Conservation (phyloP, 176 grass and related monocot species). For the Stipa capillata region DNA sequence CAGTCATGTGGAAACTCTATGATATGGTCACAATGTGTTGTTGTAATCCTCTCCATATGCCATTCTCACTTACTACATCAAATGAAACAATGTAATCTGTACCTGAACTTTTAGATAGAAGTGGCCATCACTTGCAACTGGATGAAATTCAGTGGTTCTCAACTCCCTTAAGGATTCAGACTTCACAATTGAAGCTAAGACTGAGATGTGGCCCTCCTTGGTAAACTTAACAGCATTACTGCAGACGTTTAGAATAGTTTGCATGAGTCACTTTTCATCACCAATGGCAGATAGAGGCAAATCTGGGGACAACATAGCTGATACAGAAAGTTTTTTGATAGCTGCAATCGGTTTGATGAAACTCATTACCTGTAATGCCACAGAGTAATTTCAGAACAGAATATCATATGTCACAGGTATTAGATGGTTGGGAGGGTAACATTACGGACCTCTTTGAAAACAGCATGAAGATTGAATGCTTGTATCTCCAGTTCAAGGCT, state of each 20-base stretch:
- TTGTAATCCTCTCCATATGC: neutral
- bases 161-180: constrained; percentile 48
- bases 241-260: constrained; percentile 51
- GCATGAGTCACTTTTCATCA: constrained; percentile 60
- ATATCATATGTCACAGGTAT: neutral
- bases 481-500: neutral
- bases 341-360: neutral
- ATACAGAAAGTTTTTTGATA: constrained; percentile 16
- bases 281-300: constrained; percentile 43
- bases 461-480: neutral
- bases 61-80: neutral
- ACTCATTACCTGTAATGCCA: constrained; percentile 10
- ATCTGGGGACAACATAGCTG: constrained; percentile 39
- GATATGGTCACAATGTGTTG: neutral
- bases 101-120: constrained; percentile 65
- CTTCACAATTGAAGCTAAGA: constrained; percentile 36
- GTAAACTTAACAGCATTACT: constrained; percentile 71
- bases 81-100: neutral
- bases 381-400: constrained; percentile 21
- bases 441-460: neutral
- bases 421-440: neutral
- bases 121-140: constrained; percentile 31
- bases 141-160: constrained; percentile 43
- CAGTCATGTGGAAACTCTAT: no score
- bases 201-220: constrained; percentile 57